Evolutionary conservation across 2,329 filamentous ascomycete genomes (phyloP), one percentile per base, ranked within the genome.

Genomic region (Fusarium floridanum): DNA sequence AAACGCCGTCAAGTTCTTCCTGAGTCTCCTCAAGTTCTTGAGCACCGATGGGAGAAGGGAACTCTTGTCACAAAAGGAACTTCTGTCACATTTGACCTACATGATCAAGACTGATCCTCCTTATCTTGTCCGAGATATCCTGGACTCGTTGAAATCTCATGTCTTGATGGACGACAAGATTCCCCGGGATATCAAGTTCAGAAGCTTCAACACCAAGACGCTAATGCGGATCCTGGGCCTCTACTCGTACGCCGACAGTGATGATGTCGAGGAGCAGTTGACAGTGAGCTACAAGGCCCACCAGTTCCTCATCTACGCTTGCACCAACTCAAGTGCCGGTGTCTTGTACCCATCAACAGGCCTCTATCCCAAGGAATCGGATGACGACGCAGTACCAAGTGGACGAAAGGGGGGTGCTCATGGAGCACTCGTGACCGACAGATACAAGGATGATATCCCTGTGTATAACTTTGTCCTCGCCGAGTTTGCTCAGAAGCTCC

Each of bases 41-140:
- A 91, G 94, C 72, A 86, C 91, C 6, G 91, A 93, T 70, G 92
- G 92, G 16, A 97, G 97, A 83, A 91, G 88, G 70, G 95, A 98
- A 78, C 88, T 99, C 6, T 85, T 99, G 39, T 88, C 89, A 64
- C 92, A 97, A 82, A 91, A 90, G 70, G 95, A 98, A 74, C 88
- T 98, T 14, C 85, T 98, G 86, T 92, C 91, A 39, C 94, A 97
- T 32, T 85, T 98, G 36, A 93, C 97, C 57, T 93, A 94, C 76
- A 89, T 93, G 79, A 87, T 98, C 45, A 91, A 90, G 72, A 92
- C 92, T 63, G 97, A 98, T 78, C 91, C 94, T 1, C 89, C 94
- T 0, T 91, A 92, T 57, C 85, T 97, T 62, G 88, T 97, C 20
- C 82, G 90, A 43, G 94, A 98, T 73, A 91, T 97, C 34, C 84